Base-by-base conservation (phyloP, 306 rosid species). In the Prunus salicina region DNA sequence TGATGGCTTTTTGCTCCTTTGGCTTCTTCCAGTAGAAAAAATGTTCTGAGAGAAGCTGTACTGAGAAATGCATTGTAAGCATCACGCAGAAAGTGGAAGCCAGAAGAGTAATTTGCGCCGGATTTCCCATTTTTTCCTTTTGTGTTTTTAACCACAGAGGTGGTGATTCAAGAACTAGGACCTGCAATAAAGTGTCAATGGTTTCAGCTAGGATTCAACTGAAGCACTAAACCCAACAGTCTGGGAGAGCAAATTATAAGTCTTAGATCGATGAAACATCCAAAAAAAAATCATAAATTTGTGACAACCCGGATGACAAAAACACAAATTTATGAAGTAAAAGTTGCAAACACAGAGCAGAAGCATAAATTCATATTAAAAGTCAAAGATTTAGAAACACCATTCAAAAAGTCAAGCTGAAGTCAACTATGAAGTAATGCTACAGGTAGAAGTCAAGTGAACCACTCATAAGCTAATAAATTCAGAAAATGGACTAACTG, bases 31-130 rank as follows among this genome's bases (percentile, higher is more conserved):
- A 76, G 72, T 13, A 61, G 13, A 75, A 51, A 6, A 79, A 70
- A 55, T 80, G 87, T 27, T 80, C 79, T 24, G 70, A 55, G 51
- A 83, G 75, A 46, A 80, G 87, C 69, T 81, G 80, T n/a, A 62
- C 13, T 5, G 87, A 46, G 6, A 80, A 72, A 61, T 76, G 69
- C 32, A 30, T 14, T 0, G 87, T 80, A 8, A 83, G 71, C 77
- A 83, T 81, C 72, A 62, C 76, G 73, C 76, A 83, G 65, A 81
- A 71, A 46, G 87, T 72, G 25, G 80, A 80, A 10, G 62, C 77
- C 43, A 75, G 20, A 72, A 75, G 51, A 57, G 50, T 63, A 68
- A 75, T 12, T 67, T 66, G 78, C 20, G 74, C 74, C 8, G 80
- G 77, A 70, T 69, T 74, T 38, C 50, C 56, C 47, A 69, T 67